phyloP scores from a whole-genome alignment of 345 rosid species.

The Erucastrum elatum region DNA sequence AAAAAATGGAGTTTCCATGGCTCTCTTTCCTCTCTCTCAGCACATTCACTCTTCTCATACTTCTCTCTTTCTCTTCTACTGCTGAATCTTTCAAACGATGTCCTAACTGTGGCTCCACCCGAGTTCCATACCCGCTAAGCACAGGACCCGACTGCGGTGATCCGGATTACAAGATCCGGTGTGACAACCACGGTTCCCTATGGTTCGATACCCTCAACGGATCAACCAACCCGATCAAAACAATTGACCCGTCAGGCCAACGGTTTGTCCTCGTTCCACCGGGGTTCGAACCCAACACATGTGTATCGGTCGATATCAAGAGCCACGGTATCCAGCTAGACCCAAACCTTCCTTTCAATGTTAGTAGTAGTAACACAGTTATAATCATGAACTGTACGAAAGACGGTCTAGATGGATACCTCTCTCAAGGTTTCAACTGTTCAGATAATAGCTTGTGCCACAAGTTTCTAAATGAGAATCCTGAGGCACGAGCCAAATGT shows the following conservation, averaged over 20 bases:
- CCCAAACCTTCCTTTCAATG: background rate
- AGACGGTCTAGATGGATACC: background rate
- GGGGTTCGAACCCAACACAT: background rate
- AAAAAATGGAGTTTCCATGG: background rate
- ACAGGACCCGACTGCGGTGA: background rate
- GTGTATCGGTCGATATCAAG: slow-evolving; percentile 1
- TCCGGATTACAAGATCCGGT: background rate
- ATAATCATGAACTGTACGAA: background rate
- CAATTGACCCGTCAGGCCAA: background rate
- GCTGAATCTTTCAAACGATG: slow-evolving; percentile 5
- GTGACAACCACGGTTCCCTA: background rate
- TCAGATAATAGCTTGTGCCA: slow-evolving; percentile 5
- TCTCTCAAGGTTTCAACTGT: background rate
- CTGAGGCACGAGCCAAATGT: background rate
- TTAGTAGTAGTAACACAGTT: slow-evolving; percentile 1
- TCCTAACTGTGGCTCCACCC: slow-evolving; percentile 6
- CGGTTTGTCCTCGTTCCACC: background rate
- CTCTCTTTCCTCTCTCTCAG: background rate
- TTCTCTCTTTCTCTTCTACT: background rate
- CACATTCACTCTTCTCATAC: background rate
- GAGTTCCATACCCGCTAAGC: slow-evolving; percentile 3
- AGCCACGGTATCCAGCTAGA: slow-evolving; percentile 1
- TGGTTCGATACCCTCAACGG: background rate
- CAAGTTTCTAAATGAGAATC: background rate
- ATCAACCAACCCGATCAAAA: background rate